A percentile compares a stretch with the other conserved stretches of the same genome.
phyloP scores from a whole-genome alignment of 768 basidiomycete species.

The Galerina marginata region DNA sequence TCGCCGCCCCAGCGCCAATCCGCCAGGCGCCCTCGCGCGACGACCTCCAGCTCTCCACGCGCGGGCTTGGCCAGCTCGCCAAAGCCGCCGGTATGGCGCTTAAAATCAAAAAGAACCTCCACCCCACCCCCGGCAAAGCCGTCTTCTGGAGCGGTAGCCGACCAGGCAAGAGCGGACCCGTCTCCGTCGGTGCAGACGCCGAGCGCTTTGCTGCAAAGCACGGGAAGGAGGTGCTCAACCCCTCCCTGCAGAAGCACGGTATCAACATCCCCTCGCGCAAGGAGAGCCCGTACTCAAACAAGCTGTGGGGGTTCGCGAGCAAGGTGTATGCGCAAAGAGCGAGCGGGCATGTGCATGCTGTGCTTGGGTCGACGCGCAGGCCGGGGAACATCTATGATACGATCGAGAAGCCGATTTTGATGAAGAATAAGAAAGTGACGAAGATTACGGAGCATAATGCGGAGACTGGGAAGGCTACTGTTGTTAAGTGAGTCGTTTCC shows the following conservation, averaged over 20 bases:
- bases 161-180: neutral
- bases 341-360: constrained; percentile 6
- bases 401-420: constrained; percentile 15
- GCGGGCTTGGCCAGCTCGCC: neutral
- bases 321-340: constrained; percentile 11
- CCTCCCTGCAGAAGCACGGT: neutral
- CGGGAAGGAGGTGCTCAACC: constrained; percentile 6
- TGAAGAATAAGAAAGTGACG: constrained; percentile 14
- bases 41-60: neutral
- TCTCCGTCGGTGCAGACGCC: constrained; percentile 5
- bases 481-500: constrained; percentile 11
- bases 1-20: neutral
- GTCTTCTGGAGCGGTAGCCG: constrained; percentile 19
- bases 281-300: neutral
- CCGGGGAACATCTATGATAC: constrained; percentile 11
- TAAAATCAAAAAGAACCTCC: neutral
- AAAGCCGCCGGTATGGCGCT: neutral
- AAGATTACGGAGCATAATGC: constrained; percentile 11
- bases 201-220: neutral
- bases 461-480: constrained; percentile 2
- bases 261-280: constrained; percentile 8
- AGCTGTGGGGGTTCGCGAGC: constrained; percentile 15
- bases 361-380: constrained; percentile 10
- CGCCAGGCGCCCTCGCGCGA: neutral
- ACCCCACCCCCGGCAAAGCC: constrained; percentile 7